Evolutionary conservation across 1,139 yeast species (phyloP).

Genomic region (Saccharomyces hybrid): DNA sequence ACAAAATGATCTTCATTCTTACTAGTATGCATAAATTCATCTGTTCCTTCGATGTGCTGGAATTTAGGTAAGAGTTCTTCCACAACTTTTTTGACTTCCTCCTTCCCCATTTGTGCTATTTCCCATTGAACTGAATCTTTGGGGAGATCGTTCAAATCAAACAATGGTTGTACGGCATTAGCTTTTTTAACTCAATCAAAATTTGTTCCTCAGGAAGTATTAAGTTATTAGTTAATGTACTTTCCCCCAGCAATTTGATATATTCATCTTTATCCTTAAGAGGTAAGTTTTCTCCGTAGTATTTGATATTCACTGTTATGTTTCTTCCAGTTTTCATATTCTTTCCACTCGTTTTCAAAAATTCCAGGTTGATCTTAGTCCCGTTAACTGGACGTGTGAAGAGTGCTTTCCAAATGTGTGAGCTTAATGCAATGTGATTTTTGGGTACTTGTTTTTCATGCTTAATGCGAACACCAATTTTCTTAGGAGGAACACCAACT

Average conservation of each 20-base stretch:
- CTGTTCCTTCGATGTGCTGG: not conserved
- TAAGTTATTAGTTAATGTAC: slow-evolving; percentile 16
- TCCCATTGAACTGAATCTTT: not conserved
- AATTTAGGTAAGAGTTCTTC: not conserved
- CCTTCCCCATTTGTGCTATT: not conserved
- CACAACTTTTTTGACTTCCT: not conserved
- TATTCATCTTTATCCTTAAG: slow-evolving; percentile 1
- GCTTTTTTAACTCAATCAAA: slow-evolving; percentile 10
- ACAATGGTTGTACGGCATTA: not conserved
- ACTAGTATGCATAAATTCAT: not conserved
- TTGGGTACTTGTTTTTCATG: slow-evolving; percentile 34
- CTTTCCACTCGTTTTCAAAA: not conserved
- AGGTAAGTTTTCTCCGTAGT: not conserved
- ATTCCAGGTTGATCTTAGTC: slow-evolving; percentile 16
- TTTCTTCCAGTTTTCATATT: not conserved
- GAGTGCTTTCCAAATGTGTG: slow-evolving; percentile 50
- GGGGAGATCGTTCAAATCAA: not conserved
- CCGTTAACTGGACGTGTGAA: slow-evolving; percentile 33
- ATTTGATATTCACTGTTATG: not conserved
- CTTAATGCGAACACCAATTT: not conserved
- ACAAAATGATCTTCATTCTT: slow-evolving; percentile 34
- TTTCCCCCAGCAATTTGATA: slow-evolving; percentile 3
- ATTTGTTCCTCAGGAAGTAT: slow-evolving; percentile 9
- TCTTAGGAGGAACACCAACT: not conserved
- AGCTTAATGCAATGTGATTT: slow-evolving; percentile 50